A percentile compares a stretch with the other conserved stretches of the same genome.
phyloP scores from a whole-genome alignment of 805 yeast species.

The Ogataea nitratoaversa region DNA sequence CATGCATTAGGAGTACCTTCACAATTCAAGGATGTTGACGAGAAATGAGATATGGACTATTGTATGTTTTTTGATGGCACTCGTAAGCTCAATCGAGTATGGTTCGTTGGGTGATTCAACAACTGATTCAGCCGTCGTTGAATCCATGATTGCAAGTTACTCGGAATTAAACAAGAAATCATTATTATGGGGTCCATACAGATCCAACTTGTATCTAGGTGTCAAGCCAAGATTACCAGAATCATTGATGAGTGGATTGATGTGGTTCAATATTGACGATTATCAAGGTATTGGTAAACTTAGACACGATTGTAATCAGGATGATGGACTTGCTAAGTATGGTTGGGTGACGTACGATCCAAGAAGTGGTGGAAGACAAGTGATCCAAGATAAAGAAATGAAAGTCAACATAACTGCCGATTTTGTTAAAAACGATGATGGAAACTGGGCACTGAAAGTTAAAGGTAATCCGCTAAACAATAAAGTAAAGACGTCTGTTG shows the following conservation, averaged over 20 bases:
- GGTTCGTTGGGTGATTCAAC: slow-evolving; percentile 6
- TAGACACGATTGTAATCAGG: slow-evolving; percentile 74
- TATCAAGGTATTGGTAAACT: slow-evolving; percentile 48
- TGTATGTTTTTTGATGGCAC: neutral
- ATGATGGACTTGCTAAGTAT: slow-evolving; percentile 64
- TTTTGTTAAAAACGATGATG: slow-evolving; percentile 72
- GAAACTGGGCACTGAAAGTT: slow-evolving; percentile 78
- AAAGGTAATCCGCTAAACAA: slow-evolving; percentile 58
- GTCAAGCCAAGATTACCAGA: slow-evolving; percentile 77
- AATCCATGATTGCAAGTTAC: slow-evolving; percentile 23
- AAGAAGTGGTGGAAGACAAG: slow-evolving; percentile 78
- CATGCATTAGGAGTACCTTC: too few species aligned
- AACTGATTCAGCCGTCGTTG: slow-evolving; percentile 3
- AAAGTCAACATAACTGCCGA: slow-evolving; percentile 62
- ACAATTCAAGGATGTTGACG: neutral
- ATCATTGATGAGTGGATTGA: slow-evolving; percentile 70
- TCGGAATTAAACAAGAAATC: slow-evolving; percentile 41
- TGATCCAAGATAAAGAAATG: slow-evolving; percentile 62
- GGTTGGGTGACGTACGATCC: slow-evolving; percentile 91
- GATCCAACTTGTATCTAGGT: slow-evolving; percentile 84
- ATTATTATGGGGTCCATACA: slow-evolving; percentile 87
- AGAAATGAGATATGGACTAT: neutral
- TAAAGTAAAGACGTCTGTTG: slow-evolving; percentile 53
- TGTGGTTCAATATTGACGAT: slow-evolving; percentile 78
- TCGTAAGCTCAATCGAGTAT: slow-evolving; percentile 3